A percentile compares a stretch with the other conserved stretches of the same genome.
Conservation (phyloP, 352 stramenopile genomes). For the Phytopythium mirpurense region DNA sequence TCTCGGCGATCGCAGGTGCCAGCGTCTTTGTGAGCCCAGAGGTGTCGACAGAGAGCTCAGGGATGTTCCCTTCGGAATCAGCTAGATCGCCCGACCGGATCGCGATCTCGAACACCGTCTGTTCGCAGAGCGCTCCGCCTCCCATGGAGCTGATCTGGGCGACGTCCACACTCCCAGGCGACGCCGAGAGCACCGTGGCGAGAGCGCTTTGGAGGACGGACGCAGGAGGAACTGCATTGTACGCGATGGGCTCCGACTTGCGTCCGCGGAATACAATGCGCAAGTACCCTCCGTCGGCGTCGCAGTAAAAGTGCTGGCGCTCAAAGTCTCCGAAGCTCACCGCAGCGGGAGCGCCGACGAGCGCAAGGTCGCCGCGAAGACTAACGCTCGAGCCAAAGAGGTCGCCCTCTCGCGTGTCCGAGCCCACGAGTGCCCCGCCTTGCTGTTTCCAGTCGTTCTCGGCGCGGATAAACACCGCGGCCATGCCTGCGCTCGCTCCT, state of each 20-base stretch:
- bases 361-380: constrained; percentile 35
- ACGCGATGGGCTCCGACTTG: constrained; percentile 48
- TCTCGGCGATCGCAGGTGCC: constrained; percentile 17
- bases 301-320: constrained; percentile 61
- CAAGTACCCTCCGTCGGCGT: constrained; percentile 71
- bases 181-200: constrained; percentile 48
- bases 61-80: constrained; percentile 50
- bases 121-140: constrained; percentile 29
- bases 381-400: constrained; percentile 73
- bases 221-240: constrained; percentile 34
- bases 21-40: constrained; percentile 35
- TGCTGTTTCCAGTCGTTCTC: constrained; percentile 79
- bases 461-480: constrained; percentile 53
- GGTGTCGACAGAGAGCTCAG: constrained; percentile 44
- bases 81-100: constrained; percentile 55
- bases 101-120: constrained; percentile 43
- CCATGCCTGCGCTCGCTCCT: constrained; percentile 51
- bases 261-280: constrained; percentile 53
- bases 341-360: constrained; percentile 63
- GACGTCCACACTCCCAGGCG: constrained; percentile 48
- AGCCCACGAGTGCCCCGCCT: constrained; percentile 39
- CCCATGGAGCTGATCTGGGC: constrained; percentile 31
- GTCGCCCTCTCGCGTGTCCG: constrained; percentile 60
- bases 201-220: constrained; percentile 43
- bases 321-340: constrained; percentile 73